Evolutionary conservation across 2,329 filamentous ascomycete genomes (phyloP).

Genomic region (Helicocarpus griseus): DNA sequence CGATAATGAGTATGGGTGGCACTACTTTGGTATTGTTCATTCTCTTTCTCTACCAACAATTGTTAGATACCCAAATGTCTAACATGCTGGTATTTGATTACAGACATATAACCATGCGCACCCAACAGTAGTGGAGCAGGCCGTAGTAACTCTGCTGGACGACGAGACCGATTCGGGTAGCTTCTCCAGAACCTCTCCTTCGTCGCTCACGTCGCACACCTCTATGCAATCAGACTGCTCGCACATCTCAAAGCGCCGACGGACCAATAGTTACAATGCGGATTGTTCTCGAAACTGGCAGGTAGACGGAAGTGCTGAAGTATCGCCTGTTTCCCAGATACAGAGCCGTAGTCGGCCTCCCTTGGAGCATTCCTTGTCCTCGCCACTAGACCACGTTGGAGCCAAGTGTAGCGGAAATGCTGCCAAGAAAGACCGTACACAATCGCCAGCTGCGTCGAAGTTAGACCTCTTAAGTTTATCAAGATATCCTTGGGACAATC

Average conservation of each 20-base stretch:
- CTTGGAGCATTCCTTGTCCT: background rate
- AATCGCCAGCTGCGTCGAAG: background rate
- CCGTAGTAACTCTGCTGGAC: background rate
- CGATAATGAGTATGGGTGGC: background rate
- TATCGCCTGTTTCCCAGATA: background rate
- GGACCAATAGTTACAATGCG: background rate
- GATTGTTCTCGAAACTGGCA: background rate
- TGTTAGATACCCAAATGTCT: background rate
- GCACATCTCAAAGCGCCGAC: background rate
- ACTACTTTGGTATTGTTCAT: background rate
- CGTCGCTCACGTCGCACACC: background rate
- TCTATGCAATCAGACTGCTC: background rate
- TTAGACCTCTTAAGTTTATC: background rate
- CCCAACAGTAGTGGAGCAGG: background rate
- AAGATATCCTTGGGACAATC: constrained; percentile 1
- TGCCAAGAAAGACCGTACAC: background rate
- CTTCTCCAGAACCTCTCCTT: background rate
- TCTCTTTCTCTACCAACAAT: background rate
- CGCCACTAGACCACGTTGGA: background rate
- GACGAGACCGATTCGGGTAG: background rate
- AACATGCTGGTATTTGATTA: background rate
- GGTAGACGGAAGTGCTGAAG: background rate
- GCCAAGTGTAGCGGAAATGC: background rate
- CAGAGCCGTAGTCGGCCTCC: background rate
- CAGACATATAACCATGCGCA: background rate